phyloP scores from a whole-genome alignment of 768 basidiomycete genomes.

The Suillus brevipes region DNA sequence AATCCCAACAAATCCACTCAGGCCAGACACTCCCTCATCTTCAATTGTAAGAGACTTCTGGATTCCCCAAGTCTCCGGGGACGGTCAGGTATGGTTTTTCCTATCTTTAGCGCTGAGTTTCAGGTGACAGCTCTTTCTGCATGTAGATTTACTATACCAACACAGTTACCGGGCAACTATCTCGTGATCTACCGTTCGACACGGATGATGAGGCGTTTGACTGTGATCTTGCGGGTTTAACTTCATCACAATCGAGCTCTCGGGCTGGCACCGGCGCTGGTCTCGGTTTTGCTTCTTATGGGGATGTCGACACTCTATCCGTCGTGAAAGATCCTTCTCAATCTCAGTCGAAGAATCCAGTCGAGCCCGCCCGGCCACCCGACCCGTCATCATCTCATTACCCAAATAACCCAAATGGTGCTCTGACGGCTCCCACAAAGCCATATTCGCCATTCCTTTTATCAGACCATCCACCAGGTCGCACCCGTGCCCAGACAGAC shows the following conservation, averaged over 20 bases:
- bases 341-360: neutral
- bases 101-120: neutral
- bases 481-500: slow-evolving; percentile 31
- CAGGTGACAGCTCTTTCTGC: neutral
- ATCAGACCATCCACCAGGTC: slow-evolving; percentile 5
- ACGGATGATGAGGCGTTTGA: slow-evolving; percentile 57
- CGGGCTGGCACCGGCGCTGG: slow-evolving; percentile 50
- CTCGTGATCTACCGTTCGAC: slow-evolving; percentile 79
- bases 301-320: slow-evolving; percentile 20
- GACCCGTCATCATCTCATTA: slow-evolving; percentile 2
- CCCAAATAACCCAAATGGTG: slow-evolving; percentile 1
- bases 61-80: slow-evolving; percentile 81
- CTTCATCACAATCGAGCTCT: slow-evolving; percentile 49
- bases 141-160: slow-evolving; percentile 91
- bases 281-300: slow-evolving; percentile 39
- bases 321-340: neutral
- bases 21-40: slow-evolving; percentile 19
- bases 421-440: slow-evolving; percentile 4
- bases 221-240: slow-evolving; percentile 54
- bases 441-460: slow-evolving; percentile 11
- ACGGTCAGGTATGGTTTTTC: slow-evolving; percentile 67
- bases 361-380: neutral
- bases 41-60: slow-evolving; percentile 69
- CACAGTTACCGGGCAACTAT: slow-evolving; percentile 74
- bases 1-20: slow-evolving; percentile 18